These are phyloP conservation scores for Paxillus ammoniavirescens DNA, from an alignment of 768 basidiomycete genomes.

Conservation along the genomic window DNA sequence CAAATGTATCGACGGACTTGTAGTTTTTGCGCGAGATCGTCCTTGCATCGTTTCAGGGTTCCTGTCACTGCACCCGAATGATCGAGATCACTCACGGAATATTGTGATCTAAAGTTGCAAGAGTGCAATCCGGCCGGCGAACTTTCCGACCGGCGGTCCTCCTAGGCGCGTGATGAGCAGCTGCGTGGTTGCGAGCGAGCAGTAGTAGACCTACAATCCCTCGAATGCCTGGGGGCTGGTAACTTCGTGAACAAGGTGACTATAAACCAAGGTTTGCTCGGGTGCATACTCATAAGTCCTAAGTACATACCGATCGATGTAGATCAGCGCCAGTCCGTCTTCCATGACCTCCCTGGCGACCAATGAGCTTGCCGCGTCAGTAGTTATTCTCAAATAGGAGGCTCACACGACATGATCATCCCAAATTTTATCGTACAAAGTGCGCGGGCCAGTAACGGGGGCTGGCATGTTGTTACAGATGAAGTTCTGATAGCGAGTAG, in stretches of 20 bases:
- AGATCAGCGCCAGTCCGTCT: constrained; percentile 77
- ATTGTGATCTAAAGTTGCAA: constrained; percentile 88
- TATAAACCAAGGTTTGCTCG: constrained; percentile 11
- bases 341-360: constrained; percentile 61
- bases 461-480: constrained; percentile 45
- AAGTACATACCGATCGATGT: constrained; percentile 67
- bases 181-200: background rate
- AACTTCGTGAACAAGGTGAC: constrained; percentile 82
- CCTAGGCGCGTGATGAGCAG: constrained; percentile 33
- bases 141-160: constrained; percentile 75
- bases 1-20: constrained; percentile 67
- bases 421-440: constrained; percentile 97
- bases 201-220: constrained; percentile 56
- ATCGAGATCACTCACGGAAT: constrained; percentile 59
- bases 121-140: constrained; percentile 82
- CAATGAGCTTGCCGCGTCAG: constrained; percentile 8
- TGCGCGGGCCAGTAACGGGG: constrained; percentile 65
- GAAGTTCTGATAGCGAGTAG: constrained; percentile 1
- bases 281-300: background rate
- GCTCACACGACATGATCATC: constrained; percentile 92
- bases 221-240: constrained; percentile 94
- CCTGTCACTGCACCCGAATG: background rate
- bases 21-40: constrained; percentile 76
- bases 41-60: constrained; percentile 33
- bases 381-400: constrained; percentile 5